Evolutionary conservation across 345 rosid genomes (phyloP).

Genomic region (Raphanus sativus): DNA sequence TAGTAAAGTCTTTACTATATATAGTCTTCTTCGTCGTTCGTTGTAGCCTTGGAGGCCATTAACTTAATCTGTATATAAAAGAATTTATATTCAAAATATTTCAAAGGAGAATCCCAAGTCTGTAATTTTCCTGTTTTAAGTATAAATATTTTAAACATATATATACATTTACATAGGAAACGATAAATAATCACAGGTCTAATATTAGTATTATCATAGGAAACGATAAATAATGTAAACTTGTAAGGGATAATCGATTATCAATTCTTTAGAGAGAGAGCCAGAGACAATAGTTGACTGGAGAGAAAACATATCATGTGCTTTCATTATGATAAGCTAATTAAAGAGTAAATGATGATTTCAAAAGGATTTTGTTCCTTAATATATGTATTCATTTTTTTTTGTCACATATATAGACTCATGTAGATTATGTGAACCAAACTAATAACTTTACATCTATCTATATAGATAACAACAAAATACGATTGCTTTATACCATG

Average conservation of each 20-base stretch:
- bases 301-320: conserved; percentile 42
- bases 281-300: conserved; percentile 37
- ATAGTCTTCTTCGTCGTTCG: not conserved
- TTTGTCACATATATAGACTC: too few relatives aligned
- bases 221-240: not conserved
- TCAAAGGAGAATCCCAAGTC: not conserved
- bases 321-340: conserved; percentile 41
- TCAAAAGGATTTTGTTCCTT: conserved; percentile 39
- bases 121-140: not conserved
- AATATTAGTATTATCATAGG: conserved; percentile 12
- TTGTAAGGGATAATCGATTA: conserved; percentile 32
- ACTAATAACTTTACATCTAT: too few relatives aligned
- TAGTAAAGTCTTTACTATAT: not conserved
- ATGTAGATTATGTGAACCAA: too few relatives aligned
- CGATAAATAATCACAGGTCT: not conserved
- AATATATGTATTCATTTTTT: conserved; percentile 16
- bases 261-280: conserved; percentile 23
- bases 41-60: conserved; percentile 15
- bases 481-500: too few relatives aligned
- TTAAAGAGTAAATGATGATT: conserved; percentile 34
- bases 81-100: not conserved
- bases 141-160: not conserved
- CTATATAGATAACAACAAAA: too few relatives aligned
- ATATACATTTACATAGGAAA: not conserved
- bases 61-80: not conserved